A percentile compares a stretch with the other conserved stretches of the same genome.
Conservation (phyloP, 306 rosid species). For the Trifolium repens region DNA sequence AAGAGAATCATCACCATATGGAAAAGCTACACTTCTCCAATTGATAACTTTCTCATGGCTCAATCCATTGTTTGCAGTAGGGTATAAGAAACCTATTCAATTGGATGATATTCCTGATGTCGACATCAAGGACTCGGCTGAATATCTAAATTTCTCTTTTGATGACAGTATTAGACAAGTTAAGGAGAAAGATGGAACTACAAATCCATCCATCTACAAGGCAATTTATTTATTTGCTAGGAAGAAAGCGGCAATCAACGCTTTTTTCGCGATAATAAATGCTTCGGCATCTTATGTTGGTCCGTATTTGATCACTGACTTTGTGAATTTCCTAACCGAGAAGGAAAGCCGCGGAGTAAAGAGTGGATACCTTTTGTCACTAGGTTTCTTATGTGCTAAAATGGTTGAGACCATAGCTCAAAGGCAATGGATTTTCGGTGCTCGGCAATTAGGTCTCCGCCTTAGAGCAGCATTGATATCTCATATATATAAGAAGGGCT, state of each 20-base stretch:
- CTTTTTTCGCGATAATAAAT: constrained; percentile 62
- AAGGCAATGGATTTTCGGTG: constrained; percentile 96
- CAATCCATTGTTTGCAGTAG: constrained; percentile 75
- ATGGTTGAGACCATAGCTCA: constrained; percentile 80
- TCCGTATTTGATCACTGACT: constrained; percentile 87
- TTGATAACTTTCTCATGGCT: constrained; percentile 93
- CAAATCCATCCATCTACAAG: constrained; percentile 71
- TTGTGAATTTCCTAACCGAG: constrained; percentile 64
- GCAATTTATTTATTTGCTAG: constrained; percentile 69
- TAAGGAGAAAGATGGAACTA: constrained; percentile 60
- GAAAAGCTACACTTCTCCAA: constrained; percentile 67
- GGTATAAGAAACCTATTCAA: constrained; percentile 73
- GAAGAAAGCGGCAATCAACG: constrained; percentile 83
- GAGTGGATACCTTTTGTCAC: constrained; percentile 73
- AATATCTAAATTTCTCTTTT: constrained; percentile 56
- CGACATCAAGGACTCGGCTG: constrained; percentile 73
- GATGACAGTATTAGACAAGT: constrained; percentile 60
- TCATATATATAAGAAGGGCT: constrained; percentile 78
- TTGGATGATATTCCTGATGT: constrained; percentile 72
- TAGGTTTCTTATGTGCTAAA: constrained; percentile 76
- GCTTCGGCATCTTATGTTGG: constrained; percentile 94
- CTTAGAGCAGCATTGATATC: constrained; percentile 84
- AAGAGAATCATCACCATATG: constrained; percentile 69
- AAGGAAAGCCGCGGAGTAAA: constrained; percentile 58
- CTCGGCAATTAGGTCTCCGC: constrained; percentile 89